These are phyloP conservation scores for Sclerotinia nivalis DNA, from an alignment of 2,329 filamentous ascomycete species.

Conservation along the genomic window DNA sequence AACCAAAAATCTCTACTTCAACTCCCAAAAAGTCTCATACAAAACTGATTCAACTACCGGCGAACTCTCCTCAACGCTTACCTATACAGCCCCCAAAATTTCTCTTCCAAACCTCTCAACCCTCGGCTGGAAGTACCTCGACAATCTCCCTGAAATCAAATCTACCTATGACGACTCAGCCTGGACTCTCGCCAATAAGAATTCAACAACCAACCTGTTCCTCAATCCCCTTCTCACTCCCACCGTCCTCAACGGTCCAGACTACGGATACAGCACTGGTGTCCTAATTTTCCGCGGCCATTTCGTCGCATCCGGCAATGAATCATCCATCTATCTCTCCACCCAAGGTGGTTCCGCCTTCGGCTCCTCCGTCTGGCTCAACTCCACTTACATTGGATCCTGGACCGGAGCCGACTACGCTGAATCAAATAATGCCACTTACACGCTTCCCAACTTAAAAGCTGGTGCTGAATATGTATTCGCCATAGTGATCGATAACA, in stretches of 20 bases:
- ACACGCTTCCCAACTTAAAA: conserved; percentile 54
- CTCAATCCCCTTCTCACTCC: conserved; percentile 56
- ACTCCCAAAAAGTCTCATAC: conserved; percentile 49
- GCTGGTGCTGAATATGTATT: conserved; percentile 58
- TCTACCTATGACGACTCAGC: conserved; percentile 64
- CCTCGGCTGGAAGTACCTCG: conserved; percentile 67
- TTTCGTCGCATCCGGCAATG: conserved; percentile 64
- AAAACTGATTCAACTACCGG: conserved; percentile 48
- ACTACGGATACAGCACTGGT: conserved; percentile 74
- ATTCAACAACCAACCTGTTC: conserved; percentile 56
- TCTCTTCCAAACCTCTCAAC: conserved; percentile 57
- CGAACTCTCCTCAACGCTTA: conserved; percentile 52
- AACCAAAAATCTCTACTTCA: conserved; percentile 61
- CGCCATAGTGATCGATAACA: conserved; percentile 72
- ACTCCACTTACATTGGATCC: conserved; percentile 62
- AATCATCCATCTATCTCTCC: conserved; percentile 56
- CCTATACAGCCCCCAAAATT: conserved; percentile 53
- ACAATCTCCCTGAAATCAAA: conserved; percentile 70
- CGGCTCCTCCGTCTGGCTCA: conserved; percentile 67
- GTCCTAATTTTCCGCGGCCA: conserved; percentile 66
- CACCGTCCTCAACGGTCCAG: conserved; percentile 64
- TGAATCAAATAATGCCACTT: conserved; percentile 55
- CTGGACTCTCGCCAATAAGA: conserved; percentile 63
- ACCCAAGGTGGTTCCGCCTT: conserved; percentile 69
- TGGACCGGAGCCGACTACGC: conserved; percentile 57